Evolutionary conservation across 2,329 filamentous ascomycete genomes (phyloP).

Genomic region (Beauveria sp.): DNA sequence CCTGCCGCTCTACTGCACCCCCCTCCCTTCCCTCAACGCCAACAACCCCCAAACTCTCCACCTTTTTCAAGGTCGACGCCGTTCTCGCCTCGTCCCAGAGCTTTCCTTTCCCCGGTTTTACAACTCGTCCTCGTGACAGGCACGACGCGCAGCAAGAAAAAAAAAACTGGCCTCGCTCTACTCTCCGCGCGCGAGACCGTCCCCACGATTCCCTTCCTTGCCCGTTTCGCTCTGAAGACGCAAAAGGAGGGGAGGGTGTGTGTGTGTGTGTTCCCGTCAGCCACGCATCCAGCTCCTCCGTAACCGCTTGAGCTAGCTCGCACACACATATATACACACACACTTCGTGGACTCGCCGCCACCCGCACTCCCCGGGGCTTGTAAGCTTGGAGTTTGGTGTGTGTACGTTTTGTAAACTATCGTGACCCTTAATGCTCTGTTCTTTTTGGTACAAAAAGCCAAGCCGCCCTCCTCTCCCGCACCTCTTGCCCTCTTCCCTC

Average conservation of each 20-base stretch:
- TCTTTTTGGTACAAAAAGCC: slow-evolving; percentile 3
- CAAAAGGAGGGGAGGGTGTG: not conserved
- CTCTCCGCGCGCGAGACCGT: not conserved
- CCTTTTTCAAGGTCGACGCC: slow-evolving; percentile 5
- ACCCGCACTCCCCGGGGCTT: not conserved
- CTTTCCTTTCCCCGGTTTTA: slow-evolving; percentile 2
- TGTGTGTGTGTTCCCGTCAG: not conserved
- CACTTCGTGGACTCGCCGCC: not conserved
- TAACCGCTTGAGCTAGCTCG: not conserved
- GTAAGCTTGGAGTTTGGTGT: slow-evolving; percentile 1
- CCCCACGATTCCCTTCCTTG: not conserved
- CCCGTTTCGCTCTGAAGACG: not conserved
- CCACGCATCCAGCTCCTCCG: not conserved
- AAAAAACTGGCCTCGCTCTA: not conserved
- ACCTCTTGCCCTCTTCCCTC: not conserved
- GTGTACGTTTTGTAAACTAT: slow-evolving; percentile 1
- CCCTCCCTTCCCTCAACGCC: not conserved
- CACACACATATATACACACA: not conserved
- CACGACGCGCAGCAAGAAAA: not conserved
- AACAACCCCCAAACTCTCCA: slow-evolving; percentile 7
- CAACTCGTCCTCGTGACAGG: slow-evolving; percentile 7
- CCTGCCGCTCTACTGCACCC: not conserved
- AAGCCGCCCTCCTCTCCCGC: slow-evolving; percentile 1
- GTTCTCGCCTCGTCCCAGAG: slow-evolving; percentile 7
- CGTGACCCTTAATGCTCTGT: slow-evolving; percentile 2